Conservation (phyloP, 768 basidiomycete species). For the Suillus spraguei region DNA sequence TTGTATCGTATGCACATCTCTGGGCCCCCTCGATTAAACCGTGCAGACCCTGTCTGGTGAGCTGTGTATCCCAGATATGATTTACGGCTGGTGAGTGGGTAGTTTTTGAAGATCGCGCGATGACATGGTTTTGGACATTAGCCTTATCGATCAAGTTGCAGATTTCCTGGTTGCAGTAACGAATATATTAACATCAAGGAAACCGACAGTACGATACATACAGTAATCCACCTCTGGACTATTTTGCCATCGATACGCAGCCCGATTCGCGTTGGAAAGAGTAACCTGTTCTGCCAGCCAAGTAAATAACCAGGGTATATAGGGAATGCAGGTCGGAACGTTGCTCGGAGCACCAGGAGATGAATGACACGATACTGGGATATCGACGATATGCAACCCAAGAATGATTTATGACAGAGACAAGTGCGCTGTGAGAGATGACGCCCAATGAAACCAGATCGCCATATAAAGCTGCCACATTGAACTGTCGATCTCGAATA, state of each 20-base stretch:
- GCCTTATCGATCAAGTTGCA: constrained; percentile 9
- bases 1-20: neutral
- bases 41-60: constrained; percentile 2
- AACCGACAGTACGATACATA: neutral
- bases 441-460: constrained; percentile 8
- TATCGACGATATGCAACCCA: constrained; percentile 2
- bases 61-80: constrained; percentile 8
- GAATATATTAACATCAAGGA: neutral
- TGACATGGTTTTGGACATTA: neutral
- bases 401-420: neutral
- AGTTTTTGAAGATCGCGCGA: neutral
- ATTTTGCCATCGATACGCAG: constrained; percentile 1
- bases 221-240: constrained; percentile 11
- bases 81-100: neutral
- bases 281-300: constrained; percentile 2
- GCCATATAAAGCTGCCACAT: constrained; percentile 7
- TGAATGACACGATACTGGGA: constrained; percentile 9
- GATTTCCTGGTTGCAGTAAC: constrained; percentile 1
- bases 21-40: neutral
- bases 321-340: neutral
- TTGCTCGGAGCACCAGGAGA: constrained; percentile 11
- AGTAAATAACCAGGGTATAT: neutral
- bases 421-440: neutral
- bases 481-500: neutral
- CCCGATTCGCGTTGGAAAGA: neutral